A percentile compares a stretch with the other conserved stretches of the same genome.
Conservation (phyloP, 2,329 filamentous ascomycete species). For the Venturia nashicola region DNA sequence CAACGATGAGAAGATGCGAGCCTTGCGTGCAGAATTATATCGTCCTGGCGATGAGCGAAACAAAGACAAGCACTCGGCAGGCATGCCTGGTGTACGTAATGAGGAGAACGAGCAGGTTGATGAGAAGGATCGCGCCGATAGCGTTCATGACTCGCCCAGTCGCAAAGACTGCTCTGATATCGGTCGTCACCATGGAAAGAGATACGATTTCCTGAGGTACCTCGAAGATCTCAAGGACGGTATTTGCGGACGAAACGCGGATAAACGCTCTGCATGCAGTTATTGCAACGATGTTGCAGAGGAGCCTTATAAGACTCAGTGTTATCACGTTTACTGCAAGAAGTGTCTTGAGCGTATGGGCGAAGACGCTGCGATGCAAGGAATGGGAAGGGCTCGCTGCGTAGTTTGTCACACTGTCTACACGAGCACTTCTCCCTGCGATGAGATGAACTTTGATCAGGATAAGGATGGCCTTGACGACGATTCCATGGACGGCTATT, state of each 20-base stretch:
- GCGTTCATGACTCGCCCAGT: conserved; percentile 8
- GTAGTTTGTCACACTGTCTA: conserved; percentile 22
- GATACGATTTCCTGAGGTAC: conserved; percentile 28
- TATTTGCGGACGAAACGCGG: not conserved
- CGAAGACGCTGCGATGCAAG: conserved; percentile 17
- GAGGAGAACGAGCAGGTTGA: not conserved
- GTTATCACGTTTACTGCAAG: conserved; percentile 44
- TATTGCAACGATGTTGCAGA: conserved; percentile 32
- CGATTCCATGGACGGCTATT: conserved; percentile 12
- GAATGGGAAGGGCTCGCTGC: conserved; percentile 16
- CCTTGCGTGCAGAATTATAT: not conserved
- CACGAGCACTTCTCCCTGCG: conserved; percentile 15
- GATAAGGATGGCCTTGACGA: not conserved
- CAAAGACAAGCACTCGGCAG: not conserved
- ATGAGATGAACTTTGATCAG: conserved; percentile 9
- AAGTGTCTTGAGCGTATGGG: conserved; percentile 30
- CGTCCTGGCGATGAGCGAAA: not conserved
- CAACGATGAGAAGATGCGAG: not conserved
- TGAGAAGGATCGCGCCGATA: not conserved
- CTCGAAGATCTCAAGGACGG: conserved; percentile 24
- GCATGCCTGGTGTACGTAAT: not conserved
- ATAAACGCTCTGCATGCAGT: conserved; percentile 24
- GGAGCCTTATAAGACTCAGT: conserved; percentile 34
- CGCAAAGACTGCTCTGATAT: conserved; percentile 10
- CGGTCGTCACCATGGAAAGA: conserved; percentile 22